Conservation (phyloP, 768 basidiomycete species). For the Pleurotus tuoliensis region DNA sequence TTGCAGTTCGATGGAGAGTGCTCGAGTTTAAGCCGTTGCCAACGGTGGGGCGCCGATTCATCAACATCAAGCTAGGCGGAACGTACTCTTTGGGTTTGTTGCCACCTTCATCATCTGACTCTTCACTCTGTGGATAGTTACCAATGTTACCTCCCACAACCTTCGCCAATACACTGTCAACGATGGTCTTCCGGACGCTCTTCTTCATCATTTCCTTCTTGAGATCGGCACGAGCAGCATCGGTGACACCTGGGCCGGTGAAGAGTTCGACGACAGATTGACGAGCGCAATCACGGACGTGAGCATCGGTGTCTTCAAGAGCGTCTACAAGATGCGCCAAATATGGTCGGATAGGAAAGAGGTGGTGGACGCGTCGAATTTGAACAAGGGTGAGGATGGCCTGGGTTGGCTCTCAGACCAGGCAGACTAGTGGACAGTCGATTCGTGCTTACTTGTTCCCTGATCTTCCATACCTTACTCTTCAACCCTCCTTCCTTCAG, state of each 20-base stretch:
- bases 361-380: constrained; percentile 64
- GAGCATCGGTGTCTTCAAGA: constrained; percentile 87
- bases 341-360: constrained; percentile 81
- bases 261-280: constrained; percentile 82
- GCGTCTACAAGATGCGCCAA: constrained; percentile 75
- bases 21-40: constrained; percentile 24
- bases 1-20: constrained; percentile 40
- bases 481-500: constrained; percentile 67
- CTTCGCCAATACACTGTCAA: constrained; percentile 72
- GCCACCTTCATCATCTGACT: constrained; percentile 49
- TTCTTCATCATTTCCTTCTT: constrained; percentile 90
- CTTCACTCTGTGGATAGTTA: constrained; percentile 46
- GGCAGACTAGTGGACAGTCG: no score
- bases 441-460: constrained; percentile 70
- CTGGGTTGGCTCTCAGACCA: constrained; percentile 20
- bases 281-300: constrained; percentile 84
- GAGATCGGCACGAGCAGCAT: constrained; percentile 86
- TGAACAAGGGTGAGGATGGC: constrained; percentile 67
- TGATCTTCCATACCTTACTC: constrained; percentile 83
- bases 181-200: constrained; percentile 81
- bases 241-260: constrained; percentile 75
- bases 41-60: constrained; percentile 44
- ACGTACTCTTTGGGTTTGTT: constrained; percentile 55
- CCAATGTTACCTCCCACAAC: constrained; percentile 44
- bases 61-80: constrained; percentile 70